phyloP scores from a whole-genome alignment of 2,329 filamentous ascomycete genomes.

The Passalora sequoiae region DNA sequence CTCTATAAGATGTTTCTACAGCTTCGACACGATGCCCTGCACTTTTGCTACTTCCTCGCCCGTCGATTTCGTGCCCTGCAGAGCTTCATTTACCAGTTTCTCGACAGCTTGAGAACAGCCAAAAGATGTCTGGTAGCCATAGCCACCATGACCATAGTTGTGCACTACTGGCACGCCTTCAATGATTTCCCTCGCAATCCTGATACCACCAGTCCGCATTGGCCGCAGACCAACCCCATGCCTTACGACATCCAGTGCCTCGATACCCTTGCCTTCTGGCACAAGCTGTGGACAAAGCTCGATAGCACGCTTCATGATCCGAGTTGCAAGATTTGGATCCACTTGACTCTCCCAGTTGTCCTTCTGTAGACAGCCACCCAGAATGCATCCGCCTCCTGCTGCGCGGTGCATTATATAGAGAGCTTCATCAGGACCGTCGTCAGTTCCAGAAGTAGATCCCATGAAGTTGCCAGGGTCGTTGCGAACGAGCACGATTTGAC shows the following conservation, averaged over 20 bases:
- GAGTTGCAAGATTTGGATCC: conserved; percentile 70
- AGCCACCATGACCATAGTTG: conserved; percentile 74
- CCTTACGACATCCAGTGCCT: conserved; percentile 68
- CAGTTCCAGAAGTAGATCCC: conserved; percentile 64
- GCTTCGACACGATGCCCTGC: conserved; percentile 1
- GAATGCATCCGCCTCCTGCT: conserved; percentile 70
- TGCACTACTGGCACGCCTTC: conserved; percentile 66
- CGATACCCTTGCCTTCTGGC: conserved; percentile 58
- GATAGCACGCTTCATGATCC: conserved; percentile 78
- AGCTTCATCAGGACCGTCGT: conserved; percentile 67
- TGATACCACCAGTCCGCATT: conserved; percentile 64
- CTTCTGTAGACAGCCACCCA: conserved; percentile 81
- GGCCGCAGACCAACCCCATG: conserved; percentile 81
- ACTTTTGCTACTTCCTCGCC: not conserved
- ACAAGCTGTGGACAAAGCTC: conserved; percentile 61
- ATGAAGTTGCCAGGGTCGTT: conserved; percentile 66
- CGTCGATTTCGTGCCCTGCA: conserved; percentile 11
- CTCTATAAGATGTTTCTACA: too few species aligned
- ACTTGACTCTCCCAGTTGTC: conserved; percentile 73
- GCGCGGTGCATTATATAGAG: conserved; percentile 81
- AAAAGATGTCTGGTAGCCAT: conserved; percentile 59
- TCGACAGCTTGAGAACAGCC: conserved; percentile 41
- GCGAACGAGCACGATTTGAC: conserved; percentile 77
- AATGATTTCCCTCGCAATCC: conserved; percentile 68
- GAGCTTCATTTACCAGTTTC: conserved; percentile 35